These are phyloP conservation scores for Polygonum aviculare DNA, from an alignment of 148 eudicot species.

Conservation along the genomic window DNA sequence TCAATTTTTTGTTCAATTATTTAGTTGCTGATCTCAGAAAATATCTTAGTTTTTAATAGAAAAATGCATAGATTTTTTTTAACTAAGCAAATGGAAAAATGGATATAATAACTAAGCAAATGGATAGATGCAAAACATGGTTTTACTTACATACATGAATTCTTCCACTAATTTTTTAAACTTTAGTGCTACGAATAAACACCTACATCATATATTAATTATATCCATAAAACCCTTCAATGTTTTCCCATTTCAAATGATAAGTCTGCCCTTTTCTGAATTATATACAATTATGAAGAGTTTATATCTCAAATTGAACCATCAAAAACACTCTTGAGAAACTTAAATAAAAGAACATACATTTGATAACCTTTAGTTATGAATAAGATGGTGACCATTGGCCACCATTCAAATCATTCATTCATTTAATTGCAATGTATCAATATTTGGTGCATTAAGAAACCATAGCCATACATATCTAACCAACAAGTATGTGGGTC, in stretches of 20 bases:
- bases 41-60: background rate
- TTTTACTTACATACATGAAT: background rate
- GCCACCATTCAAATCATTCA: background rate
- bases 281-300: background rate
- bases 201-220: background rate
- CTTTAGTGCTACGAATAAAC: background rate
- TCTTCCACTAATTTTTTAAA: too few relatives aligned
- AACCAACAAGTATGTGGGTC: slow-evolving; percentile 5
- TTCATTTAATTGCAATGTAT: background rate
- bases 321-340: background rate
- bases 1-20: too few relatives aligned
- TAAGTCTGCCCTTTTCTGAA: background rate
- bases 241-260: background rate
- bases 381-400: background rate
- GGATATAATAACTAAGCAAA: background rate
- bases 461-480: background rate
- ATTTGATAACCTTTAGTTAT: background rate
- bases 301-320: too few relatives aligned
- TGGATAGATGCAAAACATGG: too few relatives aligned
- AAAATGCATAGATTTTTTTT: background rate
- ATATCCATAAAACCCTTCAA: background rate
- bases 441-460: background rate
- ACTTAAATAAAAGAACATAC: background rate
- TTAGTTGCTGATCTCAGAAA: background rate
- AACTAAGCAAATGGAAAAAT: background rate